These are phyloP conservation scores for Hanseniaspora valbyensis DNA, from an alignment of 805 yeast genomes.

Conservation along the genomic window DNA sequence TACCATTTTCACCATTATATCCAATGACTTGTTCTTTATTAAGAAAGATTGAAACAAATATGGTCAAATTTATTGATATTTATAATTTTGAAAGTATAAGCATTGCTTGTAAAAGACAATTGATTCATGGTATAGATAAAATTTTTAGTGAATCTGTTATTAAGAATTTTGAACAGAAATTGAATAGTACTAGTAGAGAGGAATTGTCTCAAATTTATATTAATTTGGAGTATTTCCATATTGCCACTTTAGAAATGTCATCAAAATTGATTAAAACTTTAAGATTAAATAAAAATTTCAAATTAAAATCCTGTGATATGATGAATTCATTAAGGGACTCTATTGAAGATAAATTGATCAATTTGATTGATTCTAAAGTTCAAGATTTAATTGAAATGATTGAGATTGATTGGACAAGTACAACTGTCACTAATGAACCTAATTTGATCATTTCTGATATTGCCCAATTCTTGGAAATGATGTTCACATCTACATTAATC, in stretches of 20 bases:
- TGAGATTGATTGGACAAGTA: slow-evolving; percentile 73
- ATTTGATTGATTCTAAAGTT: slow-evolving; percentile 69
- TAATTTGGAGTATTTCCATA: slow-evolving; percentile 75
- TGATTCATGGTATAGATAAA: slow-evolving; percentile 52
- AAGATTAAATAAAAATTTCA: slow-evolving; percentile 23
- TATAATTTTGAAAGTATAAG: slow-evolving; percentile 54
- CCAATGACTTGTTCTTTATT: slow-evolving; percentile 75
- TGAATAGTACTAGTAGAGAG: slow-evolving; percentile 70
- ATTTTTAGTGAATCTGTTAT: slow-evolving; percentile 61
- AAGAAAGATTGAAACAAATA: slow-evolving; percentile 51
- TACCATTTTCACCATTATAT: slow-evolving; percentile 83
- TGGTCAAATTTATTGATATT: slow-evolving; percentile 54
- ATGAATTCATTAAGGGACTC: slow-evolving; percentile 38
- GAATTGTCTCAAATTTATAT: slow-evolving; percentile 81
- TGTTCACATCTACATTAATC: slow-evolving; percentile 74
- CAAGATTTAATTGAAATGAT: slow-evolving; percentile 71
- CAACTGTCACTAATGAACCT: slow-evolving; percentile 44
- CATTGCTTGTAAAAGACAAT: slow-evolving; percentile 25
- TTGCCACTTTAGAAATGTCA: slow-evolving; percentile 58
- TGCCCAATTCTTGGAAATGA: slow-evolving; percentile 71
- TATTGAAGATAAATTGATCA: slow-evolving; percentile 73
- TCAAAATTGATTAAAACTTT: slow-evolving; percentile 28
- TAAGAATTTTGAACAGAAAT: slow-evolving; percentile 46
- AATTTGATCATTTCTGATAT: slow-evolving; percentile 68
- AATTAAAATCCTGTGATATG: slow-evolving; percentile 41